These are phyloP conservation scores for Mortierella alpina DNA, from an alignment of 192 early-diverging fungal genomes.

Conservation along the genomic window DNA sequence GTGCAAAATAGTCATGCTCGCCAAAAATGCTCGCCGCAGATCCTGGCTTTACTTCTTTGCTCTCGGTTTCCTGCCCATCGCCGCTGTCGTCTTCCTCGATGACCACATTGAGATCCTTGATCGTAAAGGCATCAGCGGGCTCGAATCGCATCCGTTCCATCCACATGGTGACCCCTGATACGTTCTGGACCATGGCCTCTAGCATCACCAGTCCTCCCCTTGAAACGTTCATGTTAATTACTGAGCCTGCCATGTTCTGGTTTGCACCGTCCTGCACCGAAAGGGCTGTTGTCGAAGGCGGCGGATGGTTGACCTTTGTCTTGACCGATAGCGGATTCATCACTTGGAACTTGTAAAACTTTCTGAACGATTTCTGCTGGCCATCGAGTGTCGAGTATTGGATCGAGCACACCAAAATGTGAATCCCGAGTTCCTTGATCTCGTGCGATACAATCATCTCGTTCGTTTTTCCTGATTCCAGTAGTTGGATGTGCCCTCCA, in stretches of 20 bases:
- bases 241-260: neutral
- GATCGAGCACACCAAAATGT: slow-evolving; percentile 90
- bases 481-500: slow-evolving; percentile 43
- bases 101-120: slow-evolving; percentile 72
- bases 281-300: slow-evolving; percentile 12
- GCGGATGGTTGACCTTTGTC: slow-evolving; percentile 91
- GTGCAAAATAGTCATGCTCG: slow-evolving; percentile 64
- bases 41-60: neutral
- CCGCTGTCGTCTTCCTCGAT: slow-evolving; percentile 26
- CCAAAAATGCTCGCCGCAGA: slow-evolving; percentile 63
- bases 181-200: slow-evolving; percentile 96
- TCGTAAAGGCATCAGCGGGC: slow-evolving; percentile 75
- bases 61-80: slow-evolving; percentile 13
- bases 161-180: slow-evolving; percentile 80
- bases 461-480: slow-evolving; percentile 77
- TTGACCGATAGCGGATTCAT: slow-evolving; percentile 95
- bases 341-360: slow-evolving; percentile 97
- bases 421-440: slow-evolving; percentile 94
- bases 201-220: slow-evolving; percentile 78
- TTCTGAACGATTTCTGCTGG: slow-evolving; percentile 79
- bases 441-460: slow-evolving; percentile 90
- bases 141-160: slow-evolving; percentile 92
- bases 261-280: slow-evolving; percentile 40
- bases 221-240: slow-evolving; percentile 6
- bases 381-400: slow-evolving; percentile 79